Evolutionary conservation across 2,329 filamentous ascomycete species (phyloP).

Genomic region (Thielaviopsis euricoi): DNA sequence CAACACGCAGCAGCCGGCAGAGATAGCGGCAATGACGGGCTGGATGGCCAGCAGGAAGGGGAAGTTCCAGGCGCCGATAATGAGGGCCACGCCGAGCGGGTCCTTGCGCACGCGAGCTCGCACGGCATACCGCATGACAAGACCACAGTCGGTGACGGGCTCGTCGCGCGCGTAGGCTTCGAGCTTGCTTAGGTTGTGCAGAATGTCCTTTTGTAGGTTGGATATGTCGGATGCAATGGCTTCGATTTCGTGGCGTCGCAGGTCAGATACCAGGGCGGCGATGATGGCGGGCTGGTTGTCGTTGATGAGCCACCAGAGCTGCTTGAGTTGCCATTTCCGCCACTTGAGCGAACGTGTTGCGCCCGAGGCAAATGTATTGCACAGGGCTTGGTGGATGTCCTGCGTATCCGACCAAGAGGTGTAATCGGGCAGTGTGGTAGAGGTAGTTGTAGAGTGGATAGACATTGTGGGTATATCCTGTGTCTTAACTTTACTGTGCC

Average conservation of each 20-base stretch:
- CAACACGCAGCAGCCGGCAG: constrained; percentile 24
- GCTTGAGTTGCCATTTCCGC: constrained; percentile 23
- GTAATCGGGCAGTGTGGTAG: not conserved
- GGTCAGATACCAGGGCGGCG: constrained; percentile 17
- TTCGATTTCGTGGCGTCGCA: constrained; percentile 18
- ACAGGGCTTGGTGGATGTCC: not conserved
- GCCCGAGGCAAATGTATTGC: constrained; percentile 16
- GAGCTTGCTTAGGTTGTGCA: constrained; percentile 22
- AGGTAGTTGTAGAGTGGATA: not conserved
- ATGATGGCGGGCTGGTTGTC: constrained; percentile 18
- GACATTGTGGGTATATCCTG: too few species aligned
- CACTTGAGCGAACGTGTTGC: constrained; percentile 20
- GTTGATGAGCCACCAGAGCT: constrained; percentile 21
- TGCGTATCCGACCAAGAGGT: not conserved
- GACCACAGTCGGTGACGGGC: constrained; percentile 15
- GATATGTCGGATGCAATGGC: constrained; percentile 17
- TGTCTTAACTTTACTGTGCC: too few species aligned
- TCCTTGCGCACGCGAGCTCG: constrained; percentile 23
- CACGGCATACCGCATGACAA: constrained; percentile 18
- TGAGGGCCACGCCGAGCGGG: constrained; percentile 26
- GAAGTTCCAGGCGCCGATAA: constrained; percentile 31
- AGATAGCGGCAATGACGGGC: constrained; percentile 26
- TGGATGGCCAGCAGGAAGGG: constrained; percentile 23
- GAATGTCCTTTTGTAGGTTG: constrained; percentile 20
- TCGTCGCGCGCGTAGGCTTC: constrained; percentile 25